Evolutionary conservation across 768 basidiomycete genomes (phyloP), one percentile per base, ranked within the genome.

Genomic region (Baorangia bicolor): DNA sequence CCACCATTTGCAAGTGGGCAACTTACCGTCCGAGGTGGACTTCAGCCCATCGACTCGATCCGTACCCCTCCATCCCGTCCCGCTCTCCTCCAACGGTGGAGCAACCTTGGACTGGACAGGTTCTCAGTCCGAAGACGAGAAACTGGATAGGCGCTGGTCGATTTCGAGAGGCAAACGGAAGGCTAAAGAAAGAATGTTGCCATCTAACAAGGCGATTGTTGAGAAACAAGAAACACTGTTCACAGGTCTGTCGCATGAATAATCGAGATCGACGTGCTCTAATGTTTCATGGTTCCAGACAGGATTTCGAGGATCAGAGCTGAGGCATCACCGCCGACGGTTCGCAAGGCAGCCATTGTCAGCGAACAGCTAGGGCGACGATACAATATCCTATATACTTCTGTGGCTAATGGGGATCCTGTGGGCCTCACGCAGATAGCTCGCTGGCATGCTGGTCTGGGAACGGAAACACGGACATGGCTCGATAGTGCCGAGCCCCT

Each of bases 91-190:
- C 7, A 81, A 90, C 65, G 84, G 86, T 53, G 90, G 89, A 6
- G 73, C 75, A 27, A 87, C 87, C 2, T 71, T 91, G 34, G 90
- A 92, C 63, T 92, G 90, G 90, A 78, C 81, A n/a, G 77, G 80
- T n/a, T 67, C 76, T 28, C 69, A 69, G 14, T 68, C 77, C 2
- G 84, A 84, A 14, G 82, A 87, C 28, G 83, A 84, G 35, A 79
- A 72, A 59, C 31, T 62, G n/a, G 87, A 89, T 37, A 80, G 75
- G 54, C 80, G 80, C 40, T 90, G 88, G 88, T 76, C 82, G 3
- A 76, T 85, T 42, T 72, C 79, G 6, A 66, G 69, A 39, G 57
- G 65, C 25, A 88, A 82, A 65, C 78, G 81, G 43, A 88, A 81
- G 61, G 81, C 80, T 28, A 88, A 80, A 62, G 80, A 83, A 31